Evolutionary conservation across 2,329 filamentous ascomycete genomes (phyloP), one percentile per base, ranked within the genome.

Genomic region (Diaporthe vaccinii): DNA sequence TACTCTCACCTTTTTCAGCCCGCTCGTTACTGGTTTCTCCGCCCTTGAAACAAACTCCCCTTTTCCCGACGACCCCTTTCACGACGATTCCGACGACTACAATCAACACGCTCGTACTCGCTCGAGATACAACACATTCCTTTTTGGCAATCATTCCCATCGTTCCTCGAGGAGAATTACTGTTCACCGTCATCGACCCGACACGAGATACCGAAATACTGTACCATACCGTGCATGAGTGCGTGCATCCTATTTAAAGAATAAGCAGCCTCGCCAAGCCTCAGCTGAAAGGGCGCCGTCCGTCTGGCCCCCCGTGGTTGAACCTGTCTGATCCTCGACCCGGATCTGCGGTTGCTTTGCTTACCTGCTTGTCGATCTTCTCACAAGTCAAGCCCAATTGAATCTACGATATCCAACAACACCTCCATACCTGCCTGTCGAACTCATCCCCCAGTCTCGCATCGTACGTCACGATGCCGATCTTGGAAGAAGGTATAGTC

Each of bases 361-460:
- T 69, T 39, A 67, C 67, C 41, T 57, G 36, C 59, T 44, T 75
- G 75, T 76, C 75, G 75, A 76, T 76, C 75, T 74, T 61, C 53
- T 65, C 28, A 34, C 49, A 36, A 46, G 28, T 57, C 70, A 51
- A 59, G 34, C 4, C 58, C 46, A 57, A 65, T 73, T 62, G 71
- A 73, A 46, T 28, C 36, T 6, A 59, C 55, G 9, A 31, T 17
- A 8, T 41, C 15, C 14, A 62, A 36, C 46, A 51, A 65, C 34
- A 39, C 5, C 25, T 44, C 31, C 25, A 15, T 41, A 46, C 28
- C 58, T 55, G 12, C 15, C 28, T 36, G 53, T 62, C 22, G 65
- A 55, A 39, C 36, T 34, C 31, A 34, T 49, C 20, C 53, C 7
- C 15, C 53, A 44, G 62, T 53, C 25, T 41, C 39, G 62, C 55